These are phyloP conservation scores for Mycothermus thermophilus DNA, from an alignment of 495 filamentous ascomycete species.

Conservation along the genomic window DNA sequence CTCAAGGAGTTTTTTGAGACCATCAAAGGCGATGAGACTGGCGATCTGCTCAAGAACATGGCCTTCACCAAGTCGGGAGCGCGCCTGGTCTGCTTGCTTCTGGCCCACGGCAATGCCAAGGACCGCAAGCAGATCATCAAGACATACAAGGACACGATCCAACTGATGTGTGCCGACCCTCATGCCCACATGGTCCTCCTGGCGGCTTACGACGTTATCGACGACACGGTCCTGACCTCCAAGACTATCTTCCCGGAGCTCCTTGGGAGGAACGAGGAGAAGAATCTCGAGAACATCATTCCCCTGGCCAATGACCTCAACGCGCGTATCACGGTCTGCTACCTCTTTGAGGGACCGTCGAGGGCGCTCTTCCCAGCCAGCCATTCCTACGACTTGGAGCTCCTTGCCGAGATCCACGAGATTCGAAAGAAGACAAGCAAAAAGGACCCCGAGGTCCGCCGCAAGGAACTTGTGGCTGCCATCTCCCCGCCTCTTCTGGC, in stretches of 20 bases:
- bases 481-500: conserved; percentile 54
- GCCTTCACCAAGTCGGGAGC: conserved; percentile 88
- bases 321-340: conserved; percentile 68
- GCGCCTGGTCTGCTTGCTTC: conserved; percentile 59
- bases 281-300: conserved; percentile 48
- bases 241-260: conserved; percentile 79
- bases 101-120: conserved; percentile 79
- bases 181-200: conserved; percentile 71
- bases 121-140: conserved; percentile 81
- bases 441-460: conserved; percentile 66
- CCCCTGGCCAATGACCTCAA: conserved; percentile 50
- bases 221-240: conserved; percentile 79
- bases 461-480: conserved; percentile 58
- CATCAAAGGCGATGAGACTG: conserved; percentile 77
- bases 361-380: conserved; percentile 52
- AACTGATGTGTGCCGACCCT: conserved; percentile 64
- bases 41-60: conserved; percentile 81
- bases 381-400: conserved; percentile 43
- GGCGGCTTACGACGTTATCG: conserved; percentile 75
- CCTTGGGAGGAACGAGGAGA: conserved; percentile 48
- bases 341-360: conserved; percentile 60
- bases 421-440: conserved; percentile 72
- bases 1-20: conserved; percentile 78
- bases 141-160: conserved; percentile 72
- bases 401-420: conserved; percentile 61